These are phyloP conservation scores for Xylaria palmicola DNA, from an alignment of 495 filamentous ascomycete species.

Conservation along the genomic window DNA sequence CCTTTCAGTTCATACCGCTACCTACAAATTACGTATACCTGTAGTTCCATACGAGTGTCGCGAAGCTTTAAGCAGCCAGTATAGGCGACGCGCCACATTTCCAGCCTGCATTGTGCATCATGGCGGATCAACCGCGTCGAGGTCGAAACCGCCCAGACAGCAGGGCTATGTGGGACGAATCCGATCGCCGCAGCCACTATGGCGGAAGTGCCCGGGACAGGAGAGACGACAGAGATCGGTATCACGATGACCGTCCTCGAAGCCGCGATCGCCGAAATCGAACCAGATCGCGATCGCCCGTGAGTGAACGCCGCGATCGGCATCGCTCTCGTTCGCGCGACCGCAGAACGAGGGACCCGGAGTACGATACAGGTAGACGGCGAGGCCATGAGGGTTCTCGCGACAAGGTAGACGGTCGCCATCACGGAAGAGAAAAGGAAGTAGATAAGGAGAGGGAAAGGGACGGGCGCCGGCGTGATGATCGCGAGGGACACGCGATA, in stretches of 20 bases:
- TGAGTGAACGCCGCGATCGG: conserved; percentile 34
- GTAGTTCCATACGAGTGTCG: no score
- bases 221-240: conserved; percentile 34
- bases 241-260: conserved; percentile 28
- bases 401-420: conserved; percentile 23
- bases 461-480: conserved; percentile 40
- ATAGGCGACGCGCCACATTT: background rate
- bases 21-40: no score
- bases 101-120: background rate
- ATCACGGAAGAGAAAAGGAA: conserved; percentile 33
- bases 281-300: conserved; percentile 41
- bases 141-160: conserved; percentile 40
- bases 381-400: conserved; percentile 24
- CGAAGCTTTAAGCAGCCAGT: no score
- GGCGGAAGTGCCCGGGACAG: conserved; percentile 31
- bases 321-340: conserved; percentile 34
- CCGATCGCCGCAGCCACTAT: conserved; percentile 30
- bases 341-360: conserved; percentile 37
- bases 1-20: background rate
- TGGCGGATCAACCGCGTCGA: conserved; percentile 30
- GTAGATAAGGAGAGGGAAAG: conserved; percentile 41
- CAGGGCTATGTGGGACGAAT: conserved; percentile 46
- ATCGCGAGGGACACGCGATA: conserved; percentile 36
- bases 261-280: conserved; percentile 33
- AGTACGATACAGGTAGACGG: conserved; percentile 15